Evolutionary conservation across 768 basidiomycete species (phyloP), one percentile per base, ranked within the genome.

Genomic region (Boletus coccyginus): DNA sequence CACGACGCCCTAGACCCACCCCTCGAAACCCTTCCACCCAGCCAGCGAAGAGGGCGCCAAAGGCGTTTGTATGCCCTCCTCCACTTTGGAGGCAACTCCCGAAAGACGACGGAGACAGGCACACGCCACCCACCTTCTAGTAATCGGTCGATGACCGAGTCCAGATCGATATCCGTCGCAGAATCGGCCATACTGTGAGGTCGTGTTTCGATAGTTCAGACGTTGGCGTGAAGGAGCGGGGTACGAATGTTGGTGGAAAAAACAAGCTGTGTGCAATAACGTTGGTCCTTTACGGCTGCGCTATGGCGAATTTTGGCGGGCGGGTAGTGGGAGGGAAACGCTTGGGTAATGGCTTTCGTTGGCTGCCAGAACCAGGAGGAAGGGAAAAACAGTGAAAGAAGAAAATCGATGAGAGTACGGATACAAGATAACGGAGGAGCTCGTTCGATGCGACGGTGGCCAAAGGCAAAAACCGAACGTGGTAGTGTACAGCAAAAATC

Each of bases 81-180:
- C 57, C 46, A 51, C n/a, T 53, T 32, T 13, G 47, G 32, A 33
- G 36, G 38, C 54, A 52, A 42, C 29, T 29, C 57, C 58, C 51
- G 46, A 63, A 48, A 58, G 64, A 66, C 49, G 53, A 54, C 45
- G 46, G 64, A 70, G 59, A 43, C 49, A 70, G 48, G 60, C 61
- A 55, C 58, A 63, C 62, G 68, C 71, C 70, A 71, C 89, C 76
- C 80, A 96, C 96, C 96, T 88, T 98, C 96, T 61, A 98, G 81
- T 61, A 98, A 82, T 59, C 94, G 84, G 86, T 98, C 96, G 70
- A 99, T 98, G 80, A 99, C 94, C 74, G 94, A 95, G 82, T 99
- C 96, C 60, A 98, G 85, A 84, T 99, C 96, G 77, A 99, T 96
- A 74, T 98, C 96, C 70, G 88, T 89, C 58, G 84, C 77, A 64